These are phyloP conservation scores for Trichoderma sp. DNA, from an alignment of 2,329 filamentous ascomycete genomes.

Conservation along the genomic window DNA sequence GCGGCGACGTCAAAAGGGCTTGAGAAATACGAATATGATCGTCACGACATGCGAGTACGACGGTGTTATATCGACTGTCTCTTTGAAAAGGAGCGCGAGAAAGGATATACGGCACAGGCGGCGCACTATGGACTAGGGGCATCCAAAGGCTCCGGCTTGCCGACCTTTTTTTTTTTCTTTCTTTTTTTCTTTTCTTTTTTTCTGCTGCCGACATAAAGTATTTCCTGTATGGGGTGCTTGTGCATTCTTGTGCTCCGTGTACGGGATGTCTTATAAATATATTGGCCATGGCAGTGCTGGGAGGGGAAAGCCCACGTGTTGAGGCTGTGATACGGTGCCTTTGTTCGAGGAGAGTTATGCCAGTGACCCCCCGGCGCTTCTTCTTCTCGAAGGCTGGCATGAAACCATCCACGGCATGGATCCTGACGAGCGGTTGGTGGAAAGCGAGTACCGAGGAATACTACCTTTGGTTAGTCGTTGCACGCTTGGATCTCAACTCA, in stretches of 20 bases:
- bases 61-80: not conserved
- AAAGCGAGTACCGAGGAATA: not conserved
- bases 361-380: not conserved
- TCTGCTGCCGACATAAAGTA: not conserved
- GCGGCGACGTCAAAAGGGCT: conserved; percentile 2
- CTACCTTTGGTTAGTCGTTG: not conserved
- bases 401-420: not conserved
- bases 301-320: conserved; percentile 2
- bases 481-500: conserved; percentile 11
- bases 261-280: not conserved
- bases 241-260: not conserved
- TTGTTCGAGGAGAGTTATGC: not conserved
- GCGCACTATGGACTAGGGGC: not conserved
- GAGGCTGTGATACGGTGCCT: not conserved
- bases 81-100: not conserved
- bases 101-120: conserved; percentile 3
- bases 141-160: not conserved
- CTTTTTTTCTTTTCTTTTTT: too few relatives aligned
- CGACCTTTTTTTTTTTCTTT: too few relatives aligned
- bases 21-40: conserved; percentile 7
- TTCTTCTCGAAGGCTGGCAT: not conserved
- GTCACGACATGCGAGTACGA: conserved; percentile 7
- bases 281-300: not conserved
- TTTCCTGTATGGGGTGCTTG: not conserved
- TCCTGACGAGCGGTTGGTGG: not conserved